Evolutionary conservation across 352 stramenopile species (phyloP).

Genomic region (Phytophthora cryptogea): DNA sequence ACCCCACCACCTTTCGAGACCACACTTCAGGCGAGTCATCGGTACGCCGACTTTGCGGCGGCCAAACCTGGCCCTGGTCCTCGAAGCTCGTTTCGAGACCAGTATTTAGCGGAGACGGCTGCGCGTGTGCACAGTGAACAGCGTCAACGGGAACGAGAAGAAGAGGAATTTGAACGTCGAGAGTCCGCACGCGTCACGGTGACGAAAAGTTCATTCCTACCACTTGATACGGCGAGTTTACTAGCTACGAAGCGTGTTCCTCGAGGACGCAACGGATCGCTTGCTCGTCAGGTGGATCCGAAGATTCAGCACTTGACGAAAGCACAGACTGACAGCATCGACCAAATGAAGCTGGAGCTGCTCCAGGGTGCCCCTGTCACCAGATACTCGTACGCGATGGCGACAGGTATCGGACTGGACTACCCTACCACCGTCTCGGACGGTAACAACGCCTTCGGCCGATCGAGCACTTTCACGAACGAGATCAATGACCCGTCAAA

Average conservation of each 20-base stretch:
- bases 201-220: slow-evolving; percentile 45
- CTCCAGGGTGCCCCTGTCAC: slow-evolving; percentile 52
- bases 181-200: slow-evolving; percentile 28
- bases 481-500: slow-evolving; percentile 68
- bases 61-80: slow-evolving; percentile 33
- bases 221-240: slow-evolving; percentile 38
- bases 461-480: slow-evolving; percentile 77
- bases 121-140: slow-evolving; percentile 43
- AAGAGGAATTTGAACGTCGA: slow-evolving; percentile 28
- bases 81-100: slow-evolving; percentile 49
- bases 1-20: slow-evolving; percentile 51
- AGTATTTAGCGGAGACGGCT: slow-evolving; percentile 47
- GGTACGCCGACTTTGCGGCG: slow-evolving; percentile 51
- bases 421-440: slow-evolving; percentile 60
- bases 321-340: slow-evolving; percentile 73
- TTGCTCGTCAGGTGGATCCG: slow-evolving; percentile 47
- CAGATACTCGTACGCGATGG: slow-evolving; percentile 70
- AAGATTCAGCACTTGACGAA: slow-evolving; percentile 66
- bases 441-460: slow-evolving; percentile 58
- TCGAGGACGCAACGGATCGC: slow-evolving; percentile 53
- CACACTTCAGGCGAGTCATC: slow-evolving; percentile 55
- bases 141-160: slow-evolving; percentile 30
- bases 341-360: slow-evolving; percentile 66
- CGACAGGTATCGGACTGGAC: slow-evolving; percentile 58
- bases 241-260: slow-evolving; percentile 44